Evolutionary conservation across 306 rosid species (phyloP).

Genomic region (Mimosa pudica): DNA sequence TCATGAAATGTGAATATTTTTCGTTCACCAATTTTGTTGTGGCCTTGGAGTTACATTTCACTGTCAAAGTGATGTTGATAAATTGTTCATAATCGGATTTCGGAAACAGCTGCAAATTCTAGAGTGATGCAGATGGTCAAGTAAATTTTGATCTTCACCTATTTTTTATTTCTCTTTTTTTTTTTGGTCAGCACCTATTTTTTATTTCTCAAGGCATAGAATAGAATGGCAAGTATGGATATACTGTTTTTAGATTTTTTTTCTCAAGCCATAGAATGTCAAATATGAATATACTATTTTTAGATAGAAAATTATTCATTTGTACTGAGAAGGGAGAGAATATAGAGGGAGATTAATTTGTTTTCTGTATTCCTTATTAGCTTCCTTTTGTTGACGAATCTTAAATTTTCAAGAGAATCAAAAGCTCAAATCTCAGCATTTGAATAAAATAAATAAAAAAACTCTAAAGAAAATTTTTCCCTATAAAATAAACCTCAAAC

Average conservation of each 20-base stretch:
- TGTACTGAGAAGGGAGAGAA: slow-evolving; percentile 20
- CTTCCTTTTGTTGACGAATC: not conserved
- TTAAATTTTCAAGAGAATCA: not conserved
- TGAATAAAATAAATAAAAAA: not conserved
- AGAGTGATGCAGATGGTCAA: slow-evolving; percentile 21
- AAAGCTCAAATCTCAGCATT: not conserved
- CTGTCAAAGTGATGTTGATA: slow-evolving; percentile 27
- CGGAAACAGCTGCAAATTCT: slow-evolving; percentile 29
- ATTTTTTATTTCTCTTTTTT: no score
- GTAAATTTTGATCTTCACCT: slow-evolving; percentile 19
- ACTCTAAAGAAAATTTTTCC: not conserved
- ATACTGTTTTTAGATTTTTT: no score
- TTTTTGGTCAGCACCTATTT: no score
- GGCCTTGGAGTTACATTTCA: slow-evolving; percentile 31
- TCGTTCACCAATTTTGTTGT: slow-evolving; percentile 61
- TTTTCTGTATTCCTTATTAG: not conserved
- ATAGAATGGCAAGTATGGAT: no score
- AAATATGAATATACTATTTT: slow-evolving; percentile 7
- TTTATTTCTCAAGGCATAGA: not conserved
- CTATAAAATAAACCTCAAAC: no score
- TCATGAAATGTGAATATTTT: slow-evolving; percentile 51
- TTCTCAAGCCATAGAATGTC: not conserved
- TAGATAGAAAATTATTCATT: not conserved
- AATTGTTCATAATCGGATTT: slow-evolving; percentile 27
- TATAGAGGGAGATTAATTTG: slow-evolving; percentile 1